Percentiles rank a stretch among this genome's conserved stretches.
These are phyloP conservation scores for Paecilomyces fulvus DNA, from an alignment of 2,329 filamentous ascomycete genomes.

Conservation along the genomic window DNA sequence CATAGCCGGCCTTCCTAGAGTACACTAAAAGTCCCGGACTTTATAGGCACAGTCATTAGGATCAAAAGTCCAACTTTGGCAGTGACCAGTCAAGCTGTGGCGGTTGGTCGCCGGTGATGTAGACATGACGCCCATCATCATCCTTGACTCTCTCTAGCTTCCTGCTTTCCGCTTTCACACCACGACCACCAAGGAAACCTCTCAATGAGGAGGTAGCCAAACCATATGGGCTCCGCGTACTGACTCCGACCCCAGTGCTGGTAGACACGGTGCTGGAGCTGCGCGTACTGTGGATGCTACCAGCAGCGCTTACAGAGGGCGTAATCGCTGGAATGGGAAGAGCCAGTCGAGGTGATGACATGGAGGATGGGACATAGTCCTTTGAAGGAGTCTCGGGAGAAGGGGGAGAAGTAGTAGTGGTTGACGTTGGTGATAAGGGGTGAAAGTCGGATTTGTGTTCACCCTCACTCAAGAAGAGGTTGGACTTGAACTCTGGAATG, in stretches of 20 bases:
- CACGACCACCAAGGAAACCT: conserved; percentile 23
- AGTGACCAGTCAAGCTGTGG: conserved; percentile 31
- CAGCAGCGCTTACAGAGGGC: conserved; percentile 16
- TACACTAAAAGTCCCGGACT: background rate
- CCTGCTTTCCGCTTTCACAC: conserved; percentile 15
- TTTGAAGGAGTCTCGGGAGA: conserved; percentile 11
- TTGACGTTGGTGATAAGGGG: conserved; percentile 18
- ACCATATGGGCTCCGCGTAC: conserved; percentile 26
- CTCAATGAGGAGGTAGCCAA: conserved; percentile 27
- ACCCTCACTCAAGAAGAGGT: conserved; percentile 1
- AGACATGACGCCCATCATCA: conserved; percentile 12
- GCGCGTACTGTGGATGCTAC: conserved; percentile 28
- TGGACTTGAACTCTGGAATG: conserved; percentile 5
- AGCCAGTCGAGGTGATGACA: conserved; percentile 18
- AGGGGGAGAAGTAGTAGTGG: conserved; percentile 8
- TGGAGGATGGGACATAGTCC: conserved; percentile 14
- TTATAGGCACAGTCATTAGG: background rate
- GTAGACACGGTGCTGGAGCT: conserved; percentile 30
- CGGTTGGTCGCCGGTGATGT: conserved; percentile 21
- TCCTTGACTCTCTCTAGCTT: conserved; percentile 20
- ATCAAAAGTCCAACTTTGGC: conserved; percentile 19
- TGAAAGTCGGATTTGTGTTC: conserved; percentile 7
- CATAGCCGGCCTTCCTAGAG: background rate
- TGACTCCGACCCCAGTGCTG: conserved; percentile 20
- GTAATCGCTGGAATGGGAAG: conserved; percentile 25